These are phyloP conservation scores for Enterocytospora artemiae DNA, from an alignment of 371 early-diverging fungal species.

Conservation along the genomic window DNA sequence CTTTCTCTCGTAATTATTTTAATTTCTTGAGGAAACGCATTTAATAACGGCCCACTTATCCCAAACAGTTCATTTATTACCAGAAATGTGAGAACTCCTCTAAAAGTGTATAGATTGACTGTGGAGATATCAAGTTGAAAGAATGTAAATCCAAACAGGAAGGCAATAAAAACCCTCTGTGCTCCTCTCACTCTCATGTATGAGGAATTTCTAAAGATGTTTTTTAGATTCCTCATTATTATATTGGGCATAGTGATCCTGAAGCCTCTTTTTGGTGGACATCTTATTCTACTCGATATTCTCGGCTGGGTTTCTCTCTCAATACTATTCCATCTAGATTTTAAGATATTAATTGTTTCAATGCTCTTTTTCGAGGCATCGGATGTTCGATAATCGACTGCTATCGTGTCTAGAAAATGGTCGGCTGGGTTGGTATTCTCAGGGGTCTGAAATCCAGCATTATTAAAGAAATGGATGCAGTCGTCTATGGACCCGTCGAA, in stretches of 20 bases:
- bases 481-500: constrained; percentile 58
- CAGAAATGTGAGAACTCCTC: constrained; percentile 59
- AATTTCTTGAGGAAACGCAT: constrained; percentile 55
- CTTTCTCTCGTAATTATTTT: constrained; percentile 60
- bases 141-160: constrained; percentile 33
- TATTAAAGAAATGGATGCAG: constrained; percentile 58
- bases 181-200: constrained; percentile 52
- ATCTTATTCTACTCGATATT: not conserved
- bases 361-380: constrained; percentile 38
- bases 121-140: constrained; percentile 31
- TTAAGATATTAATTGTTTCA: constrained; percentile 51
- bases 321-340: constrained; percentile 30
- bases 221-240: constrained; percentile 56
- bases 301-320: not conserved
- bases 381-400: constrained; percentile 52
- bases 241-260: constrained; percentile 29
- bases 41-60: constrained; percentile 57
- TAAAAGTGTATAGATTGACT: constrained; percentile 57
- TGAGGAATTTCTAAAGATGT: constrained; percentile 47
- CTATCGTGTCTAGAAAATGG: constrained; percentile 65
- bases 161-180: constrained; percentile 46
- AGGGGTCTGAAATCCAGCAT: constrained; percentile 64
- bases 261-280: not conserved
- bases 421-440: constrained; percentile 66
- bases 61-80: constrained; percentile 59